These are phyloP conservation scores for Rubia yunnanensis DNA, from an alignment of 257 asterid species.

Conservation along the genomic window DNA sequence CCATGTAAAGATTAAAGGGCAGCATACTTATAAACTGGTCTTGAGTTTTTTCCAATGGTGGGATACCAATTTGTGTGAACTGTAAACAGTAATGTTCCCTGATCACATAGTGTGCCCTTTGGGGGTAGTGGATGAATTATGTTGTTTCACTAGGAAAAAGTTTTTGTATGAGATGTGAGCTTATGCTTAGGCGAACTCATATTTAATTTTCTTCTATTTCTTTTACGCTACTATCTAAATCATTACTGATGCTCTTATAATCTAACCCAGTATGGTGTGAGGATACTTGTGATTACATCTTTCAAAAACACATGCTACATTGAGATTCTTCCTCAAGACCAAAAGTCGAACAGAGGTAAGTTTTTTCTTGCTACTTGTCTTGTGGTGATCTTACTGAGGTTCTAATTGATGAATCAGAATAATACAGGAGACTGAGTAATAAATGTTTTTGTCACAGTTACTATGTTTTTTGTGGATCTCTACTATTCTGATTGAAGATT, in stretches of 20 bases:
- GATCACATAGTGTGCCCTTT: neutral
- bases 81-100: neutral
- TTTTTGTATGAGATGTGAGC: neutral
- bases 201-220: neutral
- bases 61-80: no score
- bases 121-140: neutral
- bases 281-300: constrained; percentile 75
- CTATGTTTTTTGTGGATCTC: neutral
- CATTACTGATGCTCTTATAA: neutral
- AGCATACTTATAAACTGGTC: neutral
- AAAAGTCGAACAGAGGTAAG: constrained; percentile 71
- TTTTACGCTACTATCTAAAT: neutral
- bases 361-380: neutral
- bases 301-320: constrained; percentile 91
- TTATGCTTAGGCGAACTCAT: neutral
- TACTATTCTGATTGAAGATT: neutral
- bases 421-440: neutral
- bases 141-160: neutral
- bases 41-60: neutral
- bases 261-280: constrained; percentile 64
- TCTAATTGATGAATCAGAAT: neutral
- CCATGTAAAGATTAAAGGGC: neutral
- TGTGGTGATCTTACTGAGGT: neutral
- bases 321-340: constrained; percentile 73
- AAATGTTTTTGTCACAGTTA: neutral